Evolutionary conservation across 768 basidiomycete genomes (phyloP).

Genomic region (Botryobasidium botryosum): DNA sequence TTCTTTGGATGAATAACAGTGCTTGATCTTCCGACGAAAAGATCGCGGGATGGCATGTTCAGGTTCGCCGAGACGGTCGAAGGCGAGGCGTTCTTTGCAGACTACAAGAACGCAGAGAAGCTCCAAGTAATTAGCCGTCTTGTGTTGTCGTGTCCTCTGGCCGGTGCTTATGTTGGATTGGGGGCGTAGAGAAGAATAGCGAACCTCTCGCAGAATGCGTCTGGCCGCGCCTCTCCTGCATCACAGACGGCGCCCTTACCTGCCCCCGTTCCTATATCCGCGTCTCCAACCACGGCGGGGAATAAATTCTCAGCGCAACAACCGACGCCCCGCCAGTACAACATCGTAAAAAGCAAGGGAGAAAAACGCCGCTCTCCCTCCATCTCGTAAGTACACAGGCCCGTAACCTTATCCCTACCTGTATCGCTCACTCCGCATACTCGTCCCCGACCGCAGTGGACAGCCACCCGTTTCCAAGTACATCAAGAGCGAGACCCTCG

Average conservation of each 20-base stretch:
- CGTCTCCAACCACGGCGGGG: background rate
- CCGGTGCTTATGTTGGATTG: background rate
- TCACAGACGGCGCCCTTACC: background rate
- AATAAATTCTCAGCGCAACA: background rate
- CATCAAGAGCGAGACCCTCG: no score
- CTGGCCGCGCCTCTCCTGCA: background rate
- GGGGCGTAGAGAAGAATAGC: background rate
- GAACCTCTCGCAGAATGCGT: background rate
- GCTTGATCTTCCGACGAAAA: constrained; percentile 6
- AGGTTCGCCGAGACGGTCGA: constrained; percentile 9
- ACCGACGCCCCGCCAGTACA: no score
- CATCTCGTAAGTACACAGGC: no score
- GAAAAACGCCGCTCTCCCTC: no score
- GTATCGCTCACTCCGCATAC: no score
- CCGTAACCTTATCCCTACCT: no score
- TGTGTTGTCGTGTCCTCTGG: background rate
- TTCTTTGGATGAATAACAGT: constrained; percentile 1
- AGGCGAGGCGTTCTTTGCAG: constrained; percentile 3
- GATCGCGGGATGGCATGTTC: constrained; percentile 10
- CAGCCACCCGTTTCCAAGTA: no score
- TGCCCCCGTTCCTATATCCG: background rate
- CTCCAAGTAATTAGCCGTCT: background rate
- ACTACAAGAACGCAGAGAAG: background rate
- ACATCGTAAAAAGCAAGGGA: no score
- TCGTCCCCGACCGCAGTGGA: no score